Evolutionary conservation across 2,329 filamentous ascomycete species (phyloP).

Genomic region (Ceratocystis colombiana): DNA sequence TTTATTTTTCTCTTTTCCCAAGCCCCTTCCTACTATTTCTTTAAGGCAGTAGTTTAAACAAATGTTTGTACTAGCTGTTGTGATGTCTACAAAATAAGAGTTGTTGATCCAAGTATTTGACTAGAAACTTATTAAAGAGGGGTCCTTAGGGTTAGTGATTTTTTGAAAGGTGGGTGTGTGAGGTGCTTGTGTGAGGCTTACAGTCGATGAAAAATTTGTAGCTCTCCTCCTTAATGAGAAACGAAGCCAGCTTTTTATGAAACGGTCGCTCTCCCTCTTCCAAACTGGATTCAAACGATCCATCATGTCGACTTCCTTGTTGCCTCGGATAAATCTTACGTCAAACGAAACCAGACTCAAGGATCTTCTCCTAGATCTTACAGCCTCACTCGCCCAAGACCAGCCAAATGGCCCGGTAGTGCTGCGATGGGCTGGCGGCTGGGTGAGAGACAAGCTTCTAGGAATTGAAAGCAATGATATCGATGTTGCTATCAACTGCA

Average conservation of each 20-base stretch:
- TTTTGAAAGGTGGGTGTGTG: background rate
- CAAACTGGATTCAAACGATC: constrained; percentile 13
- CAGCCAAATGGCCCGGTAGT: constrained; percentile 41
- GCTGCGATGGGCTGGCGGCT: constrained; percentile 73
- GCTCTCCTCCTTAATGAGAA: background rate
- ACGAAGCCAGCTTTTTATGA: constrained; percentile 10
- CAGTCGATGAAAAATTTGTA: background rate
- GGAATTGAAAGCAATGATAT: constrained; percentile 66
- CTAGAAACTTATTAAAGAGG: background rate
- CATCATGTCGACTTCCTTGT: constrained; percentile 24
- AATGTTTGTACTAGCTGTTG: background rate
- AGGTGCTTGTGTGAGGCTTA: background rate
- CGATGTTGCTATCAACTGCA: constrained; percentile 73
- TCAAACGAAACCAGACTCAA: constrained; percentile 62
- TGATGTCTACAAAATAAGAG: background rate
- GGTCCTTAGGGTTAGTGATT: background rate
- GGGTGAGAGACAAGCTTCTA: constrained; percentile 77
- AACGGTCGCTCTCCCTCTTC: constrained; percentile 17
- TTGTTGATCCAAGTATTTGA: background rate
- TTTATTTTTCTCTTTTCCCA: constrained; percentile 12
- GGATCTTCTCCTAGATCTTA: constrained; percentile 72
- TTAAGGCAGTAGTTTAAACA: background rate
- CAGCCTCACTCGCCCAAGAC: constrained; percentile 39
- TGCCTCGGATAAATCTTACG: constrained; percentile 45
- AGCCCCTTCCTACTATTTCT: background rate